A percentile compares a stretch with the other conserved stretches of the same genome.
These are phyloP conservation scores for Solanum neorickii DNA, from an alignment of 257 asterid genomes.

Conservation along the genomic window DNA sequence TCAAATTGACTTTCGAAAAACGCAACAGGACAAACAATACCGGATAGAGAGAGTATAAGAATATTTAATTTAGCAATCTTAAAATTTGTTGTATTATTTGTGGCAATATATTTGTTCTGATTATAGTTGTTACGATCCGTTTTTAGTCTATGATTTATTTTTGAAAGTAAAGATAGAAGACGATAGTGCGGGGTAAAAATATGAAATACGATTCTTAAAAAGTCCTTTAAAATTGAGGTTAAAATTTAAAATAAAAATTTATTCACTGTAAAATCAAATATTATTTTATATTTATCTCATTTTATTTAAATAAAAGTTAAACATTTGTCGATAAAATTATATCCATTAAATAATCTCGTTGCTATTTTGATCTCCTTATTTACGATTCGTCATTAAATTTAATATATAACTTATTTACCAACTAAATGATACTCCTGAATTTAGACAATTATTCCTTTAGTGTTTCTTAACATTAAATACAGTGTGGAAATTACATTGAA, in stretches of 20 bases:
- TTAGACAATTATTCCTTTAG: neutral
- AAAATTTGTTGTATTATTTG: neutral
- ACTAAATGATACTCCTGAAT: neutral
- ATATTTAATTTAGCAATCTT: neutral
- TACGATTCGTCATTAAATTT: neutral
- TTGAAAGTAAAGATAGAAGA: too few species aligned
- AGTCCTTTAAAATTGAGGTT: neutral
- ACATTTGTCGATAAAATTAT: neutral
- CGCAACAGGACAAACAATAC: too few species aligned
- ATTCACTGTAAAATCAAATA: neutral
- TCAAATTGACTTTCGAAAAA: too few species aligned
- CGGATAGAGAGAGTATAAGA: too few species aligned
- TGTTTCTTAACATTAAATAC: neutral
- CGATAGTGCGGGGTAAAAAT: neutral
- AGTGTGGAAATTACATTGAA: neutral
- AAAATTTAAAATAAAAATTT: too few species aligned
- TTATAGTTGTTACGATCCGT: neutral
- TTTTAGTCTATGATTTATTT: too few species aligned
- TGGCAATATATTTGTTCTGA: neutral
- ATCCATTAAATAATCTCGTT: neutral
- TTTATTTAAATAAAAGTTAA: too few species aligned
- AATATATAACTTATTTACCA: neutral
- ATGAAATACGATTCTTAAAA: neutral
- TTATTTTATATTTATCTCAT: neutral
- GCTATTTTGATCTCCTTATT: neutral